Base-by-base conservation (phyloP, 306 rosid genomes). In the Hippophae rhamnoides region DNA sequence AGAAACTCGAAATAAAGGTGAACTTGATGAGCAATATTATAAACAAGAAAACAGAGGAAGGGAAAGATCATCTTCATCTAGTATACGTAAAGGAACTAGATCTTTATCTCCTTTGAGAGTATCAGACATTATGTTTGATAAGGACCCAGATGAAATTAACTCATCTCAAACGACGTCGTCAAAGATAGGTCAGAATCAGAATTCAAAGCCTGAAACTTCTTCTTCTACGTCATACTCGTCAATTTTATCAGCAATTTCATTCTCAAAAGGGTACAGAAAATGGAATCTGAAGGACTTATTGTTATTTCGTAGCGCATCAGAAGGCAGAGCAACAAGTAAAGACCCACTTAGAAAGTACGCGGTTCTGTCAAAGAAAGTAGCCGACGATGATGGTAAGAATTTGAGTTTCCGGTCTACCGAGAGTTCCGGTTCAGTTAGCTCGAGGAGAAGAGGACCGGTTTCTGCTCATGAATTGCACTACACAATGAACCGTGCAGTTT, bases 381-480 rank as follows among this genome's bases (percentile, higher is more conserved):
- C 59, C 31, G 54, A 47, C 26, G 92, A 85, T 41, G 95, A 87
- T 48, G 77, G 65, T 6, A 74, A 79, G 65, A 78, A 78, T 48
- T 63, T 78, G 2, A 90, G 98, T 57, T 90, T 87, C 72, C 89
- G 96, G 72, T 87, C 95, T 10, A 72, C 72, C 5, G 92, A 83
- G 56, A 81, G 83, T 53, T 43, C 71, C 56, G 85, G 87, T 42
- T 90, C 96, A 6, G 80, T 78, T 26, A 77, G 82, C 56, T 77
- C 82, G 1, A 69, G 86, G 67, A 59, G 95, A 69, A 72, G 86
- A 74, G 86, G 76, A 45, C 66, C 84, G 47, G 82, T 83, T 40
- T 90, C 98, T 56, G 83, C 98, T 7, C 98, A 90, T 47, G 98
- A 90, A 26, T 31, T 81, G 73, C 98, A 87, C 63, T 90, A 90